Evolutionary conservation across 306 rosid species (phyloP).

Genomic region (Vigna unguiculata): DNA sequence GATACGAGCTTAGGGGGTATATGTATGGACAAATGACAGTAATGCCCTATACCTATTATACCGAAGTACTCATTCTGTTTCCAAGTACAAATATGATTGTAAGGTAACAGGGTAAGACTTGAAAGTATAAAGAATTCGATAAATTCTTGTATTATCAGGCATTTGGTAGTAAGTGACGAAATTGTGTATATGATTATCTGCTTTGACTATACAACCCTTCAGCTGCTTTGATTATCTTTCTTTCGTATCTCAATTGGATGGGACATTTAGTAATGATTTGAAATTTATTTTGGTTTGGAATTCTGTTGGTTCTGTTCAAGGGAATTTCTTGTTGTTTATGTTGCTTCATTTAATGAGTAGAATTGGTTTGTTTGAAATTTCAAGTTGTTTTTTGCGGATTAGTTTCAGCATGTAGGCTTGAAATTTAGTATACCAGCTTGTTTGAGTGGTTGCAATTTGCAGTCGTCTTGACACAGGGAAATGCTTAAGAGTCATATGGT

Average conservation of each 20-base stretch:
- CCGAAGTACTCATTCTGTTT: background rate
- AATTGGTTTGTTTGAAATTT: background rate
- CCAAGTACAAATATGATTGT: background rate
- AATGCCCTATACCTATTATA: background rate
- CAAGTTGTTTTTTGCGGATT: background rate
- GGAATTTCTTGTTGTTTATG: background rate
- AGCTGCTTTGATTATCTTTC: constrained; percentile 9
- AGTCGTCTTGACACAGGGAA: background rate
- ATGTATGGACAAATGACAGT: constrained; percentile 11
- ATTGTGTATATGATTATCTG: background rate
- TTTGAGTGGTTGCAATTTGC: background rate
- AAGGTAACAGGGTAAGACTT: background rate
- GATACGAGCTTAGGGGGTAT: background rate
- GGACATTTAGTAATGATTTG: constrained; percentile 5
- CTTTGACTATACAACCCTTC: background rate
- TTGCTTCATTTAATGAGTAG: background rate
- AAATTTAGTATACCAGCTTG: background rate
- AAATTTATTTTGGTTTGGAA: constrained; percentile 10
- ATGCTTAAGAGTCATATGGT: constrained; percentile 7
- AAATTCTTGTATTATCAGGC: constrained; percentile 3
- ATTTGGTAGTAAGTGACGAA: constrained; percentile 4
- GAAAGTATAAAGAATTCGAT: constrained; percentile 5
- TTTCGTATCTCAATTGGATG: constrained; percentile 11
- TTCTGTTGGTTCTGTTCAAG: background rate
- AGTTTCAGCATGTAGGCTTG: background rate